Base-by-base conservation (phyloP, 2,329 filamentous ascomycete genomes). In the Cladophialophora immunda region DNA sequence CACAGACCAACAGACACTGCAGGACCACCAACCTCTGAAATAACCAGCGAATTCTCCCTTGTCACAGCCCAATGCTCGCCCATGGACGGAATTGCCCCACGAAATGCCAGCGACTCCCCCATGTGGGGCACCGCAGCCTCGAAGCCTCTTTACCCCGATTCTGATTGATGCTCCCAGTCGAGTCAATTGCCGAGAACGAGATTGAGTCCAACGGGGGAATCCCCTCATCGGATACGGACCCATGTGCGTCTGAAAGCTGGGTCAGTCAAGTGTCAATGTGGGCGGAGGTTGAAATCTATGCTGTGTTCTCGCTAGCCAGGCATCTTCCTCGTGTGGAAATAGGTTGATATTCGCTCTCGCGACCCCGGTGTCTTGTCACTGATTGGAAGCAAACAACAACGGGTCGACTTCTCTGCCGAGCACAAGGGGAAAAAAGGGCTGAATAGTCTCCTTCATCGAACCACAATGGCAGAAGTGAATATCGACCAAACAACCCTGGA, bases 61-160 rank as follows among this genome's bases (percentile, higher is more conserved):
- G 32, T n/a, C 4, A n/a, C 38, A n/a, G 38, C 15, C 38, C 5
- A 8, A 41, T 41, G 38, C 38, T 41, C 38, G 17, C n/a, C 17
- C 38, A n/a, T 41, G 4, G 32, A 34, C 32, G 32, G 32, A 34
- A 34, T 34, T 34, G 32, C 32, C 32, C 32, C 32, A 34, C 32
- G 32, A 34, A 34, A 34, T 34, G 9, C 32, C 4, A 2, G 32
- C 2, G 32, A 34, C 38, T 25, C n/a, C 6, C 17, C 32, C 63
- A 68, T 45, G 67, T 69, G 67, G 67, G 67, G 67, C 61, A 27
- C 38, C 41, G 29, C 64, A 66, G 63, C 67, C 64, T 69, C 19
- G 56, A 41, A 17, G 36, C 27, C 58, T 36, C 36, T 47, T 50
- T 15, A 22, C 47, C 45, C 56, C n/a, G 30, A 55, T 34, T 55